Conservation (phyloP, 805 yeast genomes). For the Wickerhamiella galacta region DNA sequence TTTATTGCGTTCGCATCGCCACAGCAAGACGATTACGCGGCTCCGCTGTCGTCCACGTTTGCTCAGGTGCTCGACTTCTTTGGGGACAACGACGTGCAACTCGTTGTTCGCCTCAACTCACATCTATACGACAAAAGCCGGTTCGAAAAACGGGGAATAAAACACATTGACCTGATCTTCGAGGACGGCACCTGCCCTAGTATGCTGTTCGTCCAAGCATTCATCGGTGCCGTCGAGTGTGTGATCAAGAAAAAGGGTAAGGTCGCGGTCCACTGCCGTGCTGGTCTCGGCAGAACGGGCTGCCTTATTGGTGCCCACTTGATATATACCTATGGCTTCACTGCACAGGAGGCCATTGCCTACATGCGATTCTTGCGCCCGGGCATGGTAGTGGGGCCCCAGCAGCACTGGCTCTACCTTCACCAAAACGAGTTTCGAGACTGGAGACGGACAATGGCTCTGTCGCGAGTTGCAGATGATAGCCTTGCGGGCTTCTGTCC, state of each 20-base stretch:
- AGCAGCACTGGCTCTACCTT: conserved; percentile 94
- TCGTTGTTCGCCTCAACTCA: conserved; percentile 85
- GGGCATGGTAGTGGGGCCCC: conserved; percentile 99
- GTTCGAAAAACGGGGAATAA: conserved; percentile 67
- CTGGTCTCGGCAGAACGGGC: conserved; percentile 95
- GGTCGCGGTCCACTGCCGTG: conserved; percentile 98
- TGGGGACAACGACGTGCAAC: conserved; percentile 51
- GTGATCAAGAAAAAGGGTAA: conserved; percentile 74
- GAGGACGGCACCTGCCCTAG: conserved; percentile 98
- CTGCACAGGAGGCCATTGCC: conserved; percentile 92
- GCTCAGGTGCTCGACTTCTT: conserved; percentile 66
- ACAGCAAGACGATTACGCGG: conserved; percentile 25
- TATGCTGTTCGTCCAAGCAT: conserved; percentile 78
- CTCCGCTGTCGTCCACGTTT: conserved; percentile 15
- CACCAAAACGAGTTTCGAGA: conserved; percentile 93
- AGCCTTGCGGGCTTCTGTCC: conserved; percentile 24
- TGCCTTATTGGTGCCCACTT: conserved; percentile 94
- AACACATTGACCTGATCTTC: conserved; percentile 88
- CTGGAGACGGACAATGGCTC: conserved; percentile 83
- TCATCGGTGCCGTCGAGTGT: conserved; percentile 89
- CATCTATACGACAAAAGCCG: conserved; percentile 75
- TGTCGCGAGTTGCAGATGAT: conserved; percentile 45
- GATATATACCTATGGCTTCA: conserved; percentile 90
- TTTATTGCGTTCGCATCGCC: conserved; percentile 98
- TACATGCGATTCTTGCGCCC: conserved; percentile 94